phyloP scores from a whole-genome alignment of 2,329 filamentous ascomycete genomes.

The Colletotrichum sp. region DNA sequence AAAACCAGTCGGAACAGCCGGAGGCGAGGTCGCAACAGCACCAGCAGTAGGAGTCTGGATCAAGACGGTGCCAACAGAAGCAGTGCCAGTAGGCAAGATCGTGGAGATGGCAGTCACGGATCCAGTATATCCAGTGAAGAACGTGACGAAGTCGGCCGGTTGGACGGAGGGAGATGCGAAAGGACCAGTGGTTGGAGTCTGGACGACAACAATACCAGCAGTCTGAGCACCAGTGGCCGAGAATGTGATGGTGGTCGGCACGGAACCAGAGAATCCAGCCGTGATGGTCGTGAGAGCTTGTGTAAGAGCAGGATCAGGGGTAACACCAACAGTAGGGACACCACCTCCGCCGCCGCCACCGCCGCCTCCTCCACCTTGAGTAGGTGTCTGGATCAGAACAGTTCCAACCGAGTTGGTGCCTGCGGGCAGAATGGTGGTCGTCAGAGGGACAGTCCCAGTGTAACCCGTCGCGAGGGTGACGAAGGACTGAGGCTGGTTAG shows the following conservation, averaged over 20 bases:
- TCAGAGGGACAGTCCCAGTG: background rate
- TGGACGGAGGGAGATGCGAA: background rate
- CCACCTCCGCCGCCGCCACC: background rate
- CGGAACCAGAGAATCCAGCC: background rate
- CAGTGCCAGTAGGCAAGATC: background rate
- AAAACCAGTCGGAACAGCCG: background rate
- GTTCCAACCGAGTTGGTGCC: background rate
- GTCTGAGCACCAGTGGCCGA: background rate
- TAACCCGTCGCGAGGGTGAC: background rate
- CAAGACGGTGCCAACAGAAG: background rate
- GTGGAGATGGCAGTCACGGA: background rate
- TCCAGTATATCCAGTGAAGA: background rate
- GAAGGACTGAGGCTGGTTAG: background rate
- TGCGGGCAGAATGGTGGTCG: background rate
- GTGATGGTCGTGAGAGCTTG: background rate
- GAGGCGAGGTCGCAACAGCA: background rate
- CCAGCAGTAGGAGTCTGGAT: slow-evolving; percentile 6
- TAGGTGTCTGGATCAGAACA: background rate
- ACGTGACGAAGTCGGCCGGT: background rate
- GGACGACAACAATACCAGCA: background rate
- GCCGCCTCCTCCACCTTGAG: background rate
- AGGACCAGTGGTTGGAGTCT: background rate
- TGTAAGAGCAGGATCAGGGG: background rate
- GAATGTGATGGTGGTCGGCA: background rate
- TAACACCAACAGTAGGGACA: background rate